A percentile compares a stretch with the other conserved stretches of the same genome.
Evolutionary conservation across 2,329 filamentous ascomycete genomes (phyloP).

Genomic region (Xylariomycetidae sp.): DNA sequence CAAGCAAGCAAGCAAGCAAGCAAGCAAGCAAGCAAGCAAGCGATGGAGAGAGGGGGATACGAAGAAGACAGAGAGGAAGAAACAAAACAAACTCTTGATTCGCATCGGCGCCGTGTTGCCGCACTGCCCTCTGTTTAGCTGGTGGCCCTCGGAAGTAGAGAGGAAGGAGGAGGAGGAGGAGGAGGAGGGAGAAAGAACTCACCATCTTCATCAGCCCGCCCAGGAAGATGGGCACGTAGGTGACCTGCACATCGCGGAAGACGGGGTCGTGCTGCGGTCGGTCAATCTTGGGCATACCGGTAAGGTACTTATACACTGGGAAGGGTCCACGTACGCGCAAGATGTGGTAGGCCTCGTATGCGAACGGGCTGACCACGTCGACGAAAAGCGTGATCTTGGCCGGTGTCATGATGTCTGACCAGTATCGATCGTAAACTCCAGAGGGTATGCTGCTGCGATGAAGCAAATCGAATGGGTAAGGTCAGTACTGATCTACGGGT

Average conservation of each 20-base stretch:
- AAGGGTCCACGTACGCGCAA: slow-evolving; percentile 28
- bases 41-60: neutral
- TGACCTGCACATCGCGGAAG: slow-evolving; percentile 26
- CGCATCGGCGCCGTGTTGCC: slow-evolving; percentile 30
- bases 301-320: no score
- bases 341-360: slow-evolving; percentile 32
- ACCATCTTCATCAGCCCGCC: slow-evolving; percentile 32
- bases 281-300: no score
- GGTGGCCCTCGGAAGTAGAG: neutral
- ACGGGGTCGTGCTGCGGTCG: slow-evolving; percentile 8
- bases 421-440: no score
- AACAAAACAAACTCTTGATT: slow-evolving; percentile 28
- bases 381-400: slow-evolving; percentile 32
- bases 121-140: slow-evolving; percentile 14
- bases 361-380: slow-evolving; percentile 35
- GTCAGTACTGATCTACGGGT: no score
- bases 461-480: no score
- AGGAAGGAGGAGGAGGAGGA: neutral
- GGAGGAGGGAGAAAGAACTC: slow-evolving; percentile 1
- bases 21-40: neutral
- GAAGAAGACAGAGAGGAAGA: neutral
- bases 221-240: slow-evolving; percentile 32
- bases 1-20: no score
- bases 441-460: no score
- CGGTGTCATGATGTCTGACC: no score